Evolutionary conservation across 306 rosid genomes (phyloP), one percentile per base, ranked within the genome.

Genomic region (Parietaria judaica): DNA sequence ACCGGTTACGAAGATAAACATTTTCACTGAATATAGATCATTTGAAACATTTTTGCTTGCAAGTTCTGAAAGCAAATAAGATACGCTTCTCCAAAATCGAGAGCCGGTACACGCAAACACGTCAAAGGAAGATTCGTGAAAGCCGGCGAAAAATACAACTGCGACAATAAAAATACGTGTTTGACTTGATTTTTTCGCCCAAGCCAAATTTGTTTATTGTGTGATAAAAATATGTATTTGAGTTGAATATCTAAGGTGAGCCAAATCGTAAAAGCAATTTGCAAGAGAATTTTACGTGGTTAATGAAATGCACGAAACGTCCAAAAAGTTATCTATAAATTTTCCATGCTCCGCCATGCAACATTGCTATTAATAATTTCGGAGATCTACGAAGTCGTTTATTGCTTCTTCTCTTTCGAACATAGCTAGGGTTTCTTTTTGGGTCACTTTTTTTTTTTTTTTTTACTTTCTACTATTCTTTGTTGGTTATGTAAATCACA

Each of bases 51-150:
- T 70, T 70, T 66, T 9, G 14, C 68, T 63, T 76, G 77, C 72
- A 92, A 95, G 87, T 88, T 92, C 13, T 95, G 84, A 37, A 92
- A 92, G 75, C 84, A 72, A 73, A 96, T 92, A 70, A 78, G 99
- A 64, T 88, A 92, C 56, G 95, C 85, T 67, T 88, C 99, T 68
- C 96, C 95, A 58, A 92, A 92, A 80, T 96, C 87, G 14, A 82
- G 96, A 69, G 99, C 99, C 2, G 99, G 88, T 76, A 79, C 81
- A 54, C 78, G 99, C 74, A 86, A 61, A 76, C 92, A 96, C 13
- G 99, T 88, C 78, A 92, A 92, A 78, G 99, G 99, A 63, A 90
- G 96, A 34, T 88, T 92, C 69, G 86, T 92, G 51, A 92, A 92
- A 82, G 94, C 96, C 13, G 99, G 99, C 31, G 96, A 92, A 52